phyloP scores from a whole-genome alignment of 495 filamentous ascomycete genomes.

The Friedmanniomyces simplex region DNA sequence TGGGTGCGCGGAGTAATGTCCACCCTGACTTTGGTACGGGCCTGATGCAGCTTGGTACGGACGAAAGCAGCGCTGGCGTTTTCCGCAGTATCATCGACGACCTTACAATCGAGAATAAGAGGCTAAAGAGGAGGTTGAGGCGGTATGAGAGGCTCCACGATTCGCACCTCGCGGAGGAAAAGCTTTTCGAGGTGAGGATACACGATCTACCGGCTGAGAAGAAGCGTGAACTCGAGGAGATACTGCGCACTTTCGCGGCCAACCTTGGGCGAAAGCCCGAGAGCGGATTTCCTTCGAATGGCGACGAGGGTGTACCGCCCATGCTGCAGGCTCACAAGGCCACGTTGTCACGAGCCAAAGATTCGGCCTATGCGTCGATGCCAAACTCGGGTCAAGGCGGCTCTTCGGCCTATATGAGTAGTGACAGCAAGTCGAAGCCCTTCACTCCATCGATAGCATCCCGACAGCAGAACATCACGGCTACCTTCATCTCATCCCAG shows the following conservation, averaged over 20 bases:
- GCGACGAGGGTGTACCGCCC: constrained; percentile 9
- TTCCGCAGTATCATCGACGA: constrained; percentile 35
- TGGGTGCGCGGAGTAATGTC: no score
- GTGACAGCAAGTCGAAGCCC: constrained; percentile 5
- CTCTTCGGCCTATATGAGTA: constrained; percentile 19
- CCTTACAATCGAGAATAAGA: constrained; percentile 40
- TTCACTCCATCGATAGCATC: constrained; percentile 12
- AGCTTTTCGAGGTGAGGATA: constrained; percentile 65
- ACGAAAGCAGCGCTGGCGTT: constrained; percentile 29
- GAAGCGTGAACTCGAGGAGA: constrained; percentile 64
- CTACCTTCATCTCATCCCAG: constrained; percentile 52
- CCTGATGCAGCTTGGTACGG: constrained; percentile 8
- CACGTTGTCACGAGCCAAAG: constrained; percentile 38
- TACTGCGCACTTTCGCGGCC: constrained; percentile 54
- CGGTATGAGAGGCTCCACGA: constrained; percentile 55
- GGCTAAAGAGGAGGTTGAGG: constrained; percentile 55
- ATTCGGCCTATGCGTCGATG: constrained; percentile 69
- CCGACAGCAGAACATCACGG: constrained; percentile 44
- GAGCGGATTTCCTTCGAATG: constrained; percentile 4
- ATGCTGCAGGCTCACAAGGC: constrained; percentile 15
- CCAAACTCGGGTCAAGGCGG: constrained; percentile 41
- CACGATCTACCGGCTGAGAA: constrained; percentile 55
- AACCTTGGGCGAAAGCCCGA: constrained; percentile 35
- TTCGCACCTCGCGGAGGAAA: constrained; percentile 50
- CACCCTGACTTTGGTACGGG: constrained; percentile 9